Conservation (phyloP, 202 grass and related monocot species). For the Setaria viridis region DNA sequence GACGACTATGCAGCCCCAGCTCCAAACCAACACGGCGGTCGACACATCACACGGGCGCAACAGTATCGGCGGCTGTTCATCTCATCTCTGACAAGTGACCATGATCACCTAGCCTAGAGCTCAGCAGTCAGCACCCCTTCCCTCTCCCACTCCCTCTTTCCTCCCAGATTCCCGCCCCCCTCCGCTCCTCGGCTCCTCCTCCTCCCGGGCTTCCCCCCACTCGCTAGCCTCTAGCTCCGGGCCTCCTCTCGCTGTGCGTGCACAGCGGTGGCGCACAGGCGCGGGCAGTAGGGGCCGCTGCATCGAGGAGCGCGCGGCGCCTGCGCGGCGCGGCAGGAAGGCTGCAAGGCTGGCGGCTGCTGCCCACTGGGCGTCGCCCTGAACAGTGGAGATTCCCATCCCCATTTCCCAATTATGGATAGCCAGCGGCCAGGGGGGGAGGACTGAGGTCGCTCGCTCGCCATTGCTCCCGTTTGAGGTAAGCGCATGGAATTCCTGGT, state of each 20-base stretch:
- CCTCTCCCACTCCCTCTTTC: background rate
- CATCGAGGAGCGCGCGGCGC: background rate
- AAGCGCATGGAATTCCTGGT: constrained; percentile 25
- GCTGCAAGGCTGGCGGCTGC: constrained; percentile 66
- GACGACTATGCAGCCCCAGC: constrained; percentile 33
- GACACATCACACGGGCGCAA: constrained; percentile 42
- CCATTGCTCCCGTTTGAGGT: constrained; percentile 53
- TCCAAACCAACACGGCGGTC: constrained; percentile 7
- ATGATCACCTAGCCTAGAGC: constrained; percentile 44
- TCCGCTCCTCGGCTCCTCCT: background rate
- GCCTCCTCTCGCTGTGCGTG: constrained; percentile 16
- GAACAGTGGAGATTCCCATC: constrained; percentile 68
- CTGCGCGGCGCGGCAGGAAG: background rate
- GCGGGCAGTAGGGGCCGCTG: background rate
- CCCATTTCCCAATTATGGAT: constrained; percentile 55
- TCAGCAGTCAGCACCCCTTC: background rate
- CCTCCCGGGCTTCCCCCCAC: background rate
- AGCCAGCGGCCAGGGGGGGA: background rate
- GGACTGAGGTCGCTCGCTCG: constrained; percentile 10
- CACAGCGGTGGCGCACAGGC: constrained; percentile 34
- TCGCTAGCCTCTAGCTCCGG: constrained; percentile 24
- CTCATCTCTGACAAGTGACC: constrained; percentile 21
- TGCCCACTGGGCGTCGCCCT: constrained; percentile 27
- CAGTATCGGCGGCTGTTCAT: constrained; percentile 39
- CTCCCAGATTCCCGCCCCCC: constrained; percentile 17